These are phyloP conservation scores for Penicillium brasilianum DNA, from an alignment of 2,329 filamentous ascomycete genomes.

Conservation along the genomic window DNA sequence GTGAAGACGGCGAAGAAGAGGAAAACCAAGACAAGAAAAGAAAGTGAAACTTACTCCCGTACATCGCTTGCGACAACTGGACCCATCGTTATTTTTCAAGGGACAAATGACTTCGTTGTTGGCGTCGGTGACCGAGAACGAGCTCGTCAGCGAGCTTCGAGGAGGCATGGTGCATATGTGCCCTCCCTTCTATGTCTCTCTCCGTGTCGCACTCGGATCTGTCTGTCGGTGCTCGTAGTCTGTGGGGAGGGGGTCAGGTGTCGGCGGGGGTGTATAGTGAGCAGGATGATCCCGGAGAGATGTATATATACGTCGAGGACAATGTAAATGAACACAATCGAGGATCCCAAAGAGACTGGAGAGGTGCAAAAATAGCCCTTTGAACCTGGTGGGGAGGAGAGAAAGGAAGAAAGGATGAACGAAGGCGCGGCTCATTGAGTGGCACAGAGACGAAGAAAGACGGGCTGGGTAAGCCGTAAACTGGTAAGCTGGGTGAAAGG, in stretches of 20 bases:
- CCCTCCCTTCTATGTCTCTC: conserved; percentile 5
- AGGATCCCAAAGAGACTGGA: conserved; percentile 19
- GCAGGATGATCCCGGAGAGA: conserved; percentile 16
- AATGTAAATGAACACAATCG: conserved; percentile 14
- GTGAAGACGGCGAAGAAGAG: conserved; percentile 4
- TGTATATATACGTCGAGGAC: neutral
- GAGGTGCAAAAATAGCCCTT: conserved; percentile 11
- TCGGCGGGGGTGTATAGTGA: conserved; percentile 15
- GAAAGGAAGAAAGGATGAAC: conserved; percentile 18
- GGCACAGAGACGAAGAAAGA: conserved; percentile 9
- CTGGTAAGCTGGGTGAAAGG: too few species aligned
- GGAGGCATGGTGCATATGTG: conserved; percentile 76
- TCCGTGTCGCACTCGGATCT: neutral
- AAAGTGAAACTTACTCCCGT: conserved; percentile 78
- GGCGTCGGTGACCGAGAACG: conserved; percentile 88
- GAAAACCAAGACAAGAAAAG: conserved; percentile 9
- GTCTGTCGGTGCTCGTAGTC: neutral
- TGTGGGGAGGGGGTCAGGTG: neutral
- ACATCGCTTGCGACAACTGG: conserved; percentile 95
- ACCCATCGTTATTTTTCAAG: conserved; percentile 92
- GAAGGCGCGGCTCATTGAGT: conserved; percentile 21
- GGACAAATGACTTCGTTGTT: conserved; percentile 98
- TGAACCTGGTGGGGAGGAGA: conserved; percentile 15
- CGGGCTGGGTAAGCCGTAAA: neutral
- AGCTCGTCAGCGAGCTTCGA: conserved; percentile 82